phyloP scores from a whole-genome alignment of 1,284 basidiomycete genomes.

The Sparassis latifolia region DNA sequence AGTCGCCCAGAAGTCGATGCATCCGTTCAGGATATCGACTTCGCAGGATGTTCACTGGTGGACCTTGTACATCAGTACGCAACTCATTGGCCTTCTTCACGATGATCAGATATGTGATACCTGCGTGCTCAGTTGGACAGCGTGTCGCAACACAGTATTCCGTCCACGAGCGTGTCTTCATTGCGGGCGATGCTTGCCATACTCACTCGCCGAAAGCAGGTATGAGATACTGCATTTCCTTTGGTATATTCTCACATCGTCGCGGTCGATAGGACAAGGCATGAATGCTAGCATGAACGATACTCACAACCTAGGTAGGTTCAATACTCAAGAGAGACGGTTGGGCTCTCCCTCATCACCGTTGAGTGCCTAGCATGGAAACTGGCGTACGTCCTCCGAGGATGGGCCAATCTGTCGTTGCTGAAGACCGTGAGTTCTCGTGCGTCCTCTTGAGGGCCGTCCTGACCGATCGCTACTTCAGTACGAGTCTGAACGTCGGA shows the following conservation, averaged over 20 bases:
- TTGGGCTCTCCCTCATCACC: not conserved
- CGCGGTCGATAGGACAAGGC: conserved; percentile 50
- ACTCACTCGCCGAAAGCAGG: conserved; percentile 75
- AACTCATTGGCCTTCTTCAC: not conserved
- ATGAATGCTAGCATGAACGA: conserved; percentile 81
- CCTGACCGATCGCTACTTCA: conserved; percentile 17
- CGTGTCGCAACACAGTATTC: conserved; percentile 69
- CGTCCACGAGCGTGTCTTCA: conserved; percentile 67
- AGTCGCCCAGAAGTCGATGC: conserved; percentile 59
- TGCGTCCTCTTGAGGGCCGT: too few relatives aligned
- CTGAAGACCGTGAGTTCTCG: conserved; percentile 56
- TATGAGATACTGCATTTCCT: not conserved
- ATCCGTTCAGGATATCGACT: conserved; percentile 60
- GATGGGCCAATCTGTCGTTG: conserved; percentile 58
- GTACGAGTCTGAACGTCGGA: conserved; percentile 68
- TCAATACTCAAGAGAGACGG: not conserved
- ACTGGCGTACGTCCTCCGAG: conserved; percentile 63
- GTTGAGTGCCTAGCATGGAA: conserved; percentile 58
- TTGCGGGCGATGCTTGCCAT: conserved; percentile 77
- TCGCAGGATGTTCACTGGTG: conserved; percentile 70
- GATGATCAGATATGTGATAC: not conserved
- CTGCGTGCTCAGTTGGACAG: conserved; percentile 49
- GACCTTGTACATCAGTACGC: conserved; percentile 62
- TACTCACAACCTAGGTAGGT: conserved; percentile 64
- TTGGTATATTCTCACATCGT: not conserved